Base-by-base conservation (phyloP, 1,284 basidiomycete species). In the Cutaneotrichosporon daszewskae region DNA sequence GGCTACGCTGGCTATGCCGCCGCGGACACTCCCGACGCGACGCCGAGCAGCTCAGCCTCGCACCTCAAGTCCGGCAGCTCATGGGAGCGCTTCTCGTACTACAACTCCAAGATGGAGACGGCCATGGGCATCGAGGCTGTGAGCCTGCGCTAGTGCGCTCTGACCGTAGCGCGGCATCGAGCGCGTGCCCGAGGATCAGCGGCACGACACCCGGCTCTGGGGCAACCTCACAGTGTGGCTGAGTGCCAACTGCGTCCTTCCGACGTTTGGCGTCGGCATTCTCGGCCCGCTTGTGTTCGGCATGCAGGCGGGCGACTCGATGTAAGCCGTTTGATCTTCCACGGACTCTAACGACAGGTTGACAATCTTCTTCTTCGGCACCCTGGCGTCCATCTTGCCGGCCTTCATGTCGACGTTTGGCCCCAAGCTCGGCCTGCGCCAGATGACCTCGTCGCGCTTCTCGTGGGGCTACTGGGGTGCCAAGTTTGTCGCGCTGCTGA, bases 391-490 rank as follows among this genome's bases (percentile, higher is more conserved):
- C 14, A 25, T 40, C 16, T 45, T 64, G 12, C 59, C 64, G 1
- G 59, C 64, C 16, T 58, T 59, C 49, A 54, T 53, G 48, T 54
- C 63, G 4, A 62, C 59, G 8, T 67, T 66, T 16, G 68, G 65
- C 12, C 59, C 60, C 20, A 50, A 53, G 16, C 62, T 66, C 28
- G 66, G 68, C 26, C 59, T 72, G 7, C 64, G 71, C 14, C 69
- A 71, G 41, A 66, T 73, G 64, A 66, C 68, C 16, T 55, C 66
- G n/a, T 55, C 68, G 10, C 59, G 71, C 9, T 73, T 54, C 57
- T 62, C 66, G 8, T 73, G 70, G 58, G 72, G 72, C 1, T 69
- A 50, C 50, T 60, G 54, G 40, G 64, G 64, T 11, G 59, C 59
- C 32, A 66, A 64, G 51, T 17, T 53, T 10, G 60, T 64, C 49